Evolutionary conservation across 768 basidiomycete genomes (phyloP).

Genomic region (Boletus sp.): DNA sequence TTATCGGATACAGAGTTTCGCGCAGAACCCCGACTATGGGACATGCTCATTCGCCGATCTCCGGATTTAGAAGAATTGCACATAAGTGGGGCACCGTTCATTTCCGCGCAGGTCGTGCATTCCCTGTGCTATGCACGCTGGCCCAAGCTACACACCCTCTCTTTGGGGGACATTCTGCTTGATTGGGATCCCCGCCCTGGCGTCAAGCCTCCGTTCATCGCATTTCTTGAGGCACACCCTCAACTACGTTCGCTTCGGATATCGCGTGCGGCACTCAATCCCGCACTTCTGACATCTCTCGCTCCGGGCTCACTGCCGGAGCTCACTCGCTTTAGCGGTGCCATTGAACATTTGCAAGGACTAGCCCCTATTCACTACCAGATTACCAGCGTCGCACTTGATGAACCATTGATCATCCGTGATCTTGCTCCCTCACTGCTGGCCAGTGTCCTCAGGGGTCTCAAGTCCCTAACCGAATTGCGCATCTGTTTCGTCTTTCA

Average conservation of each 20-base stretch:
- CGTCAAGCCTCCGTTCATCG: slow-evolving; percentile 57
- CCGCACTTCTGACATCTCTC: slow-evolving; percentile 51
- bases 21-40: slow-evolving; percentile 47
- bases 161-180: slow-evolving; percentile 64
- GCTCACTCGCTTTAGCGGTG: slow-evolving; percentile 63
- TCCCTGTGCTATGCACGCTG: slow-evolving; percentile 60
- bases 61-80: slow-evolving; percentile 65
- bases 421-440: slow-evolving; percentile 65
- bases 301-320: slow-evolving; percentile 44
- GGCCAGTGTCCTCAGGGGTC: slow-evolving; percentile 54
- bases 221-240: slow-evolving; percentile 68
- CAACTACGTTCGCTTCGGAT: slow-evolving; percentile 48
- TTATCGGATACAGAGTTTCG: slow-evolving; percentile 22
- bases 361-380: slow-evolving; percentile 47
- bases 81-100: slow-evolving; percentile 36
- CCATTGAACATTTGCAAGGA: slow-evolving; percentile 63
- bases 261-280: slow-evolving; percentile 53
- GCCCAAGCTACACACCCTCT: slow-evolving; percentile 60
- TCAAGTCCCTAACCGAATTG: slow-evolving; percentile 56
- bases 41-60: slow-evolving; percentile 66
- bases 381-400: slow-evolving; percentile 58
- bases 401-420: slow-evolving; percentile 64
- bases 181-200: slow-evolving; percentile 46
- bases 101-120: slow-evolving; percentile 46
- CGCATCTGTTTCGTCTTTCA: slow-evolving; percentile 68